phyloP scores from a whole-genome alignment of 1,284 basidiomycete genomes.

The Microbotryum violaceum region DNA sequence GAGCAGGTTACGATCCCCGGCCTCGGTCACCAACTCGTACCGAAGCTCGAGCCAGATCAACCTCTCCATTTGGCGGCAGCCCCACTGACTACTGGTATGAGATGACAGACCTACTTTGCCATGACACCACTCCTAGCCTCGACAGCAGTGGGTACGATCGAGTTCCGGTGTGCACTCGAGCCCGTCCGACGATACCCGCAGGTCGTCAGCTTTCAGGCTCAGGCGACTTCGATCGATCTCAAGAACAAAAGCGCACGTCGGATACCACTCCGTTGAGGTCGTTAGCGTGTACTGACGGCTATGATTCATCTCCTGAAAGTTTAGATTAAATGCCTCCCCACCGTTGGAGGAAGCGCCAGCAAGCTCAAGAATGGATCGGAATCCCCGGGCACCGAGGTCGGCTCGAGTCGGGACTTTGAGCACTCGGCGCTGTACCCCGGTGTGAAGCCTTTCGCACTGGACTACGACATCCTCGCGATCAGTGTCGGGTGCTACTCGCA shows the following conservation, averaged over 20 bases:
- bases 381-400: no score
- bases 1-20: no score
- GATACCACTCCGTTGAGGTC: no score
- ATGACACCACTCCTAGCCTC: slow-evolving; percentile 62
- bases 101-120: slow-evolving; percentile 66
- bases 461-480: slow-evolving; percentile 74
- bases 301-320: no score
- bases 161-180: slow-evolving; percentile 71
- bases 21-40: no score
- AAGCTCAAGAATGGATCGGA: no score
- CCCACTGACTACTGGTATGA: slow-evolving; percentile 41
- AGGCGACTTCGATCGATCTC: no score
- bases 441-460: slow-evolving; percentile 48
- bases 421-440: slow-evolving; percentile 10
- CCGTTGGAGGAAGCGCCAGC: slow-evolving; percentile 1
- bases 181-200: slow-evolving; percentile 50
- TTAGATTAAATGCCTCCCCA: slow-evolving; percentile 42
- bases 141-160: slow-evolving; percentile 65
- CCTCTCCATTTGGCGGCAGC: slow-evolving; percentile 5
- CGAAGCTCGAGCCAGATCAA: background rate
- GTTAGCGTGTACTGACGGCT: no score
- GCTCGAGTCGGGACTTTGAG: slow-evolving; percentile 9
- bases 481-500: slow-evolving; percentile 77
- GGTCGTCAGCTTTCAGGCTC: no score
- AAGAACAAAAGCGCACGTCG: no score